Percentiles rank a stretch among this genome's conserved stretches.
Conservation (phyloP, 352 stramenopile species). For the Globisporangium sylvaticum region DNA sequence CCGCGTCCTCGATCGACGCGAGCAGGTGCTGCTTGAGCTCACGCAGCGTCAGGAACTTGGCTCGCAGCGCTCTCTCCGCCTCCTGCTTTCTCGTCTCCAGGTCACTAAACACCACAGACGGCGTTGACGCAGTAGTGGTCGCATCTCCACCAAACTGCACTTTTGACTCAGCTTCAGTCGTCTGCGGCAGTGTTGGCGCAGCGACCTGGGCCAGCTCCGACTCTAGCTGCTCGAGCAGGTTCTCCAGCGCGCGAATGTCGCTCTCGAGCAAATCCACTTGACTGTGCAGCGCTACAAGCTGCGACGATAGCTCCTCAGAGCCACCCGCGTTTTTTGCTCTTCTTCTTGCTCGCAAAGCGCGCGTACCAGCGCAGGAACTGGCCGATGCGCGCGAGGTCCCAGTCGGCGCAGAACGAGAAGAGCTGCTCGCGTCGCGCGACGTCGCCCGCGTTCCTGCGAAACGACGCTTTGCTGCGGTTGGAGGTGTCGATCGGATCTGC, state of each 20-base stretch:
- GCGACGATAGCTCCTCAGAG: neutral
- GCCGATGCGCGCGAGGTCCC: constrained; percentile 43
- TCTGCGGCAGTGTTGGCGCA: neutral
- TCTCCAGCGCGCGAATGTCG: constrained; percentile 28
- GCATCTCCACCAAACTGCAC: neutral
- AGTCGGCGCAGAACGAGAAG: constrained; percentile 58
- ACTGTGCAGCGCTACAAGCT: constrained; percentile 21
- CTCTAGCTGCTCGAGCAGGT: constrained; percentile 41
- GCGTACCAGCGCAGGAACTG: constrained; percentile 65
- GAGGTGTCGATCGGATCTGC: neutral
- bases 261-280: constrained; percentile 34
- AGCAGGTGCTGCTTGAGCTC: constrained; percentile 49
- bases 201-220: constrained; percentile 17
- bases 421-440: constrained; percentile 42
- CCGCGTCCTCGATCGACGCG: constrained; percentile 51
- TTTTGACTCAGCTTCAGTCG: neutral
- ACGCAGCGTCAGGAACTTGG: constrained; percentile 26
- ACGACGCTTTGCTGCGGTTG: neutral
- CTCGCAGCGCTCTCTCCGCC: constrained; percentile 23
- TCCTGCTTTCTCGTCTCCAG: constrained; percentile 24
- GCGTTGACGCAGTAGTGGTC: neutral
- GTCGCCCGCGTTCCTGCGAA: constrained; percentile 33
- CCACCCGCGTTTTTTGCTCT: constrained; percentile 6
- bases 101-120: constrained; percentile 4
- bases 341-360: constrained; percentile 22